Evolutionary conservation across 2,329 filamentous ascomycete genomes (phyloP), one percentile per base, ranked within the genome.

Genomic region (Exophiala lecanii-corni): DNA sequence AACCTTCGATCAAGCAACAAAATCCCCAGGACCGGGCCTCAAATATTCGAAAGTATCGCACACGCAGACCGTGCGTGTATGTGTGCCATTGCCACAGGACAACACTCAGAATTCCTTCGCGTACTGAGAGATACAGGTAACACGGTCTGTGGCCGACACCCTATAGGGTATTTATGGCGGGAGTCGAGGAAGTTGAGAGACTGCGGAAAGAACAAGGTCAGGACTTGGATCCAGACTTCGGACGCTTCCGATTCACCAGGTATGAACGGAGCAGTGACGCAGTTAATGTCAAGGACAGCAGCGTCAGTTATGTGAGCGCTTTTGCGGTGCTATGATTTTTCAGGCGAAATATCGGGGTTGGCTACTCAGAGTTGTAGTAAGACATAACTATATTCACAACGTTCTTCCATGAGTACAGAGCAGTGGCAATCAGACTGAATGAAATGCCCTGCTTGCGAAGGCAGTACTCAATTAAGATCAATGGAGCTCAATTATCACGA

Each of bases 271-370:
- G 91, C 65, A 82, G 79, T 47, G 69, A 94, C 62, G 84, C 85
- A 3, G 72, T 76, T 53, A 72, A 73, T 20, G 71, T 82, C 1
- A 64, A 61, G 12, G 87, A 95, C 51, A 92, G 82, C 54, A 96
- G 89, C 55, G 92, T 98, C 39, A 96, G 89, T 67, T 98, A 98
- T 64, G 89, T 86, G 2, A 91, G 89, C 61, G 92, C 89, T 3
- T 94, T 92, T 72, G 88, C 89, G 6, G 73, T 89, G 12, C 59
- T 89, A 23, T 89, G 50, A 61, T n/a, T n/a, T n/a, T n/a, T n/a
- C n/a, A n/a, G n/a, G n/a, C n/a, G n/a, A n/a, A n/a, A n/a, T n/a
- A n/a, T n/a, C n/a, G n/a, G n/a, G n/a, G n/a, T n/a, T n/a, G n/a
- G n/a, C n/a, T n/a, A n/a, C n/a, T n/a, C n/a, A n/a, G n/a, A n/a